Conservation (phyloP, 257 asterid species). For the Nicotiana benthamiana region DNA sequence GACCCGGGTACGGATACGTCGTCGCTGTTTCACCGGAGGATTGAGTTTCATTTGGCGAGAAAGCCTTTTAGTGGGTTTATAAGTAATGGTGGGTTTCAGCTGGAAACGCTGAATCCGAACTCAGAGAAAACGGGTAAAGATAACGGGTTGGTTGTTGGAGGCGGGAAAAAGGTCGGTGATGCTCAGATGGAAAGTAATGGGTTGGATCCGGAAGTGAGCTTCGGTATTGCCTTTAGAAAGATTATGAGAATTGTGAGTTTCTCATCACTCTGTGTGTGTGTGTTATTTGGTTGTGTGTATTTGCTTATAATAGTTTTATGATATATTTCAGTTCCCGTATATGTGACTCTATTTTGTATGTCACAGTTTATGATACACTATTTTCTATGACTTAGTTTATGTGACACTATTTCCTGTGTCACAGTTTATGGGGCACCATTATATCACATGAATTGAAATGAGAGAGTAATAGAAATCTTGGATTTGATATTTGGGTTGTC, state of each 20-base stretch:
- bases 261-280: not conserved
- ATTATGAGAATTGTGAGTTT: constrained; percentile 89
- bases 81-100: constrained; percentile 66
- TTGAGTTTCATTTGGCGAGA: constrained; percentile 62
- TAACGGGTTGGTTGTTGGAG: not conserved
- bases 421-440: too few species aligned
- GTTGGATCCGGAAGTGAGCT: constrained; percentile 74
- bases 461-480: not conserved
- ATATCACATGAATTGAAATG: too few species aligned
- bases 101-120: constrained; percentile 63
- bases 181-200: constrained; percentile 23
- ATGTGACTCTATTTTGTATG: too few species aligned
- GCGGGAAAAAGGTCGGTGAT: not conserved
- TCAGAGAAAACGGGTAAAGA: constrained; percentile 17
- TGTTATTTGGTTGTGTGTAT: not conserved
- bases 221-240: constrained; percentile 59
- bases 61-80: constrained; percentile 66
- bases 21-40: constrained; percentile 46
- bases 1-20: constrained; percentile 19
- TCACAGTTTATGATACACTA: too few species aligned
- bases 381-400: too few species aligned
- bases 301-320: not conserved
- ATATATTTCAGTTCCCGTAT: too few species aligned
- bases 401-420: too few species aligned
- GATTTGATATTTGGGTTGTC: not conserved